A percentile compares a stretch with the other conserved stretches of the same genome.
Evolutionary conservation across 2,329 filamentous ascomycete species (phyloP).

Genomic region (Talaromyces sp.): DNA sequence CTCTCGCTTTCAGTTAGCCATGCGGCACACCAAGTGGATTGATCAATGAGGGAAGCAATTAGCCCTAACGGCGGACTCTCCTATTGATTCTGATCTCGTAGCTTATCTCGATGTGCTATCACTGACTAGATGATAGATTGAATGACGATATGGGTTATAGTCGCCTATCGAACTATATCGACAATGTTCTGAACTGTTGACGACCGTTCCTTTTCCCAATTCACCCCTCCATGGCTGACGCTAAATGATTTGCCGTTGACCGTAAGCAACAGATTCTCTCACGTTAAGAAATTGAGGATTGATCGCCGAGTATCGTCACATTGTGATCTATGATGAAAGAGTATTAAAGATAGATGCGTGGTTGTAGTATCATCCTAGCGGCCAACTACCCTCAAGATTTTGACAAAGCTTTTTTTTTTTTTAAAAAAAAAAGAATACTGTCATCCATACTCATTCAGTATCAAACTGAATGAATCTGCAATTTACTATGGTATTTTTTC

Average conservation of each 20-base stretch:
- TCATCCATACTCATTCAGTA: too few species aligned
- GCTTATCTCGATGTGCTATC: neutral
- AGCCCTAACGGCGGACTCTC: neutral
- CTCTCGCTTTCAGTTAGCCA: neutral
- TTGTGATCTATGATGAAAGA: conserved; percentile 76
- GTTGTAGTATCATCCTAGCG: conserved; percentile 86
- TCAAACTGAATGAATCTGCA: too few species aligned
- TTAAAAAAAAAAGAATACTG: too few species aligned
- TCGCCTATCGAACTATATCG: neutral
- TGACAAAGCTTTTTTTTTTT: too few species aligned
- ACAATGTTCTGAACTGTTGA: too few species aligned
- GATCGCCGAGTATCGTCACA: conserved; percentile 74
- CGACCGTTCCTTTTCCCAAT: neutral
- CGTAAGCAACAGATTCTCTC: conserved; percentile 53
- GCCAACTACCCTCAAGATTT: conserved; percentile 57
- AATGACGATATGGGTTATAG: neutral
- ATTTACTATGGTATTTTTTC: too few species aligned
- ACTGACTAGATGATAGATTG: neutral
- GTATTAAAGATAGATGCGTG: conserved; percentile 87
- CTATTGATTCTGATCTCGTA: neutral
- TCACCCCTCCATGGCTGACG: conserved; percentile 12
- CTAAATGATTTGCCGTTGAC: conserved; percentile 20
- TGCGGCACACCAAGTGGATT: neutral
- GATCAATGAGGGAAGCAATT: neutral
- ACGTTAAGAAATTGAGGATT: conserved; percentile 69